These are phyloP conservation scores for Casuarina cunninghamiana DNA, from an alignment of 306 rosid genomes.

Conservation along the genomic window DNA sequence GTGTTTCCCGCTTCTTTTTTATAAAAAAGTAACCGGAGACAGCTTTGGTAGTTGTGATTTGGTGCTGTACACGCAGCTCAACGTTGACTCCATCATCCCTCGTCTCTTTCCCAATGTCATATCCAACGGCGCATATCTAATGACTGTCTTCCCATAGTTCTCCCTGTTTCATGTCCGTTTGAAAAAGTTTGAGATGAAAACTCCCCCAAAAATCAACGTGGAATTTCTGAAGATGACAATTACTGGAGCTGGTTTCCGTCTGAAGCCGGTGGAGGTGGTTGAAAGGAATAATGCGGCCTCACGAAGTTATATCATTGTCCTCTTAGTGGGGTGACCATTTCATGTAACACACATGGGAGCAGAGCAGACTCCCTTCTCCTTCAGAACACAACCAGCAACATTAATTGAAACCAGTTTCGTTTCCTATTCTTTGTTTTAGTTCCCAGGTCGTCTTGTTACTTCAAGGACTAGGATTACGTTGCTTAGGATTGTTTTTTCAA, in stretches of 20 bases:
- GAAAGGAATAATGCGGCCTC: not conserved
- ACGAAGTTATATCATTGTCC: not conserved
- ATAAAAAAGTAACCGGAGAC: conserved; percentile 3
- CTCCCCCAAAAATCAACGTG: not conserved
- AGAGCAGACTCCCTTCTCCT: not conserved
- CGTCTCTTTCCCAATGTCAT: not conserved
- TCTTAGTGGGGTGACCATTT: not conserved
- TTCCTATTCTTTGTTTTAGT: no score
- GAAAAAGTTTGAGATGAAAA: not conserved
- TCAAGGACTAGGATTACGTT: no score
- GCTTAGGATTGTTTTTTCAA: no score
- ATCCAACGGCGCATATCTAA: no score
- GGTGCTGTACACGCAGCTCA: not conserved
- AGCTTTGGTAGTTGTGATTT: conserved; percentile 4
- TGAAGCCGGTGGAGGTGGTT: not conserved
- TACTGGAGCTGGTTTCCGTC: no score
- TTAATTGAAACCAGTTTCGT: not conserved
- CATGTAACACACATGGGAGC: not conserved
- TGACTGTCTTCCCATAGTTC: no score
- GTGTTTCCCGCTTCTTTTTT: not conserved
- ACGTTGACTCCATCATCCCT: conserved; percentile 17
- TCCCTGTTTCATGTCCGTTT: no score
- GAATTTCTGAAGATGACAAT: not conserved
- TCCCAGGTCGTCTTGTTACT: no score
- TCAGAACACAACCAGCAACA: not conserved